Conservation (phyloP, 345 rosid species). For the Ceriops decandra region DNA sequence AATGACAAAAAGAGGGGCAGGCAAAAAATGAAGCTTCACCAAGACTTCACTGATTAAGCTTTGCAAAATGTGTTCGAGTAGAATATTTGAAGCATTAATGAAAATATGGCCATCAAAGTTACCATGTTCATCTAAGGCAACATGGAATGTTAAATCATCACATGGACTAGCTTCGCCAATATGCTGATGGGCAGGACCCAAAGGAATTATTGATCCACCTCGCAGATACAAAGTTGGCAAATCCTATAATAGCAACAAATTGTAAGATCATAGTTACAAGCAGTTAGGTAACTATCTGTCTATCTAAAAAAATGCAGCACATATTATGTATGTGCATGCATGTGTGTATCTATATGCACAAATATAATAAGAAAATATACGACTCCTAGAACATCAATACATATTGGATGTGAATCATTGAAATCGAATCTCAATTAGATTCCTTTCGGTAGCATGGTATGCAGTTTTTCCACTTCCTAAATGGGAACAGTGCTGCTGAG, state of each 20-base stretch:
- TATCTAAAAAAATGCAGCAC: background rate
- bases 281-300: background rate
- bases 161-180: slow-evolving; percentile 53
- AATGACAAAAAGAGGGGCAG: background rate
- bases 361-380: too few species aligned
- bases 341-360: too few species aligned
- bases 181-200: slow-evolving; percentile 64
- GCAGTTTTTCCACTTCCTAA: too few species aligned
- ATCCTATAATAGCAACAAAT: slow-evolving; percentile 47
- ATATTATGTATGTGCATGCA: slow-evolving; percentile 6
- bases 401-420: too few species aligned
- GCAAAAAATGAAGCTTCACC: background rate
- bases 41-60: background rate
- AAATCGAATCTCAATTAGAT: too few species aligned
- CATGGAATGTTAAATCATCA: slow-evolving; percentile 70
- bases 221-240: slow-evolving; percentile 71
- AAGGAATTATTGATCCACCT: slow-evolving; percentile 81
- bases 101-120: slow-evolving; percentile 14
- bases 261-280: background rate
- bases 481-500: too few species aligned
- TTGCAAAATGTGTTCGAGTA: background rate
- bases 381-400: too few species aligned
- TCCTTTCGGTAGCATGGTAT: too few species aligned
- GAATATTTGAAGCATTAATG: background rate
- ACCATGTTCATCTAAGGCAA: slow-evolving; percentile 87